These are phyloP conservation scores for Saprolegnia parasitica DNA, from an alignment of 352 stramenopile species.

Conservation along the genomic window DNA sequence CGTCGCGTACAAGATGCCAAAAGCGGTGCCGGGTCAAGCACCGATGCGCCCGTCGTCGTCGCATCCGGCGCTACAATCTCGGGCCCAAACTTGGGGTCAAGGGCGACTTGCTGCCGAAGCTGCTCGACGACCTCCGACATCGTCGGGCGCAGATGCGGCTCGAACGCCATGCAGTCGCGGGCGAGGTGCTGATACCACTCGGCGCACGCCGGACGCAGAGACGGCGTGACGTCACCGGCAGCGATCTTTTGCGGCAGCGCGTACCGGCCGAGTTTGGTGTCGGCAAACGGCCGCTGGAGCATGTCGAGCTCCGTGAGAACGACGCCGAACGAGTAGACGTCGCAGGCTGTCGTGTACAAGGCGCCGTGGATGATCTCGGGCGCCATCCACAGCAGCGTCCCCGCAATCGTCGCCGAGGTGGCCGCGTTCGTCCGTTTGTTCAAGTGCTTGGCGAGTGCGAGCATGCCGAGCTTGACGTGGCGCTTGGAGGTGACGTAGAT, in stretches of 20 bases:
- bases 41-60: neutral
- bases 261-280: neutral
- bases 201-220: neutral
- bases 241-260: constrained; percentile 9
- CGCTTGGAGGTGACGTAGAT: neutral
- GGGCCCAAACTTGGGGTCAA: neutral
- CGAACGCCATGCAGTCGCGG: neutral
- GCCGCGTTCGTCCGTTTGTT: neutral
- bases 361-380: constrained; percentile 54
- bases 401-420: neutral
- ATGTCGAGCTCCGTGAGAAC: constrained; percentile 62
- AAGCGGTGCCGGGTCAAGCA: neutral
- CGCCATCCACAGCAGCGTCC: constrained; percentile 56
- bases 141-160: neutral
- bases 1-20: neutral
- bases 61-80: neutral
- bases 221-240: neutral
- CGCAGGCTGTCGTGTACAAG: constrained; percentile 49
- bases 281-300: constrained; percentile 40
- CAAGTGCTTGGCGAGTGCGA: neutral
- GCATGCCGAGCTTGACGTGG: constrained; percentile 13
- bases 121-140: neutral
- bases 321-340: constrained; percentile 63
- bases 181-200: neutral
- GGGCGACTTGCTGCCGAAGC: neutral